phyloP scores from a whole-genome alignment of 2,329 filamentous ascomycete genomes.

The Neopestalotiopsis rosae region DNA sequence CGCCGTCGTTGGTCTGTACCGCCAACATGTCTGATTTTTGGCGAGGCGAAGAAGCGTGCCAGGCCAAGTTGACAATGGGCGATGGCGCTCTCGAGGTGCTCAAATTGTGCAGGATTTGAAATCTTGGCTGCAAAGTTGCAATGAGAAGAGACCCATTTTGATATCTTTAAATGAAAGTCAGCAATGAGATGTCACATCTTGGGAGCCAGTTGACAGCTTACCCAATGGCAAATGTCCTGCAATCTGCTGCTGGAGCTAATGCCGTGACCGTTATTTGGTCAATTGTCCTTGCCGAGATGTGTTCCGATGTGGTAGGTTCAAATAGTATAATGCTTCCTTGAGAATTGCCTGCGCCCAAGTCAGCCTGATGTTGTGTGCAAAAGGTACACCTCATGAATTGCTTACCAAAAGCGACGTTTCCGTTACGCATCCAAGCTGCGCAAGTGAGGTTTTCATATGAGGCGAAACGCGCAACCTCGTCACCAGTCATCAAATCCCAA shows the following conservation, averaged over 20 bases:
- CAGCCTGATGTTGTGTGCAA: conserved; percentile 27
- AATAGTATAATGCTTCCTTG: conserved; percentile 95
- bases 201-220: conserved; percentile 46
- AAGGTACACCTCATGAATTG: conserved; percentile 1
- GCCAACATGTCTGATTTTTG: conserved; percentile 99
- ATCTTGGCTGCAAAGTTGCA: conserved; percentile 86
- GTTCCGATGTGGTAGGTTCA: conserved; percentile 90
- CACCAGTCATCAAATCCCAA: conserved; percentile 93
- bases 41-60: conserved; percentile 95
- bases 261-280: conserved; percentile 94
- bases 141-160: conserved; percentile 94
- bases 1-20: conserved; percentile 88
- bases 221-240: conserved; percentile 95
- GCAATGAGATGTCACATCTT: background rate
- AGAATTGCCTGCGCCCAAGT: conserved; percentile 71
- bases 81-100: conserved; percentile 85
- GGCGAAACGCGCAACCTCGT: conserved; percentile 88
- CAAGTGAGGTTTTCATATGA: conserved; percentile 87
- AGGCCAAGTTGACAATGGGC: conserved; percentile 83
- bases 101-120: conserved; percentile 92
- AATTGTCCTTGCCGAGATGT: conserved; percentile 88
- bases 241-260: conserved; percentile 86
- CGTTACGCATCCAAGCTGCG: conserved; percentile 95
- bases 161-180: conserved; percentile 62
- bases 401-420: conserved; percentile 95